Evolutionary conservation across 106 monocot genomes (phyloP), one percentile per base, ranked within the genome.

Genomic region (Phalaenopsis equestris): DNA sequence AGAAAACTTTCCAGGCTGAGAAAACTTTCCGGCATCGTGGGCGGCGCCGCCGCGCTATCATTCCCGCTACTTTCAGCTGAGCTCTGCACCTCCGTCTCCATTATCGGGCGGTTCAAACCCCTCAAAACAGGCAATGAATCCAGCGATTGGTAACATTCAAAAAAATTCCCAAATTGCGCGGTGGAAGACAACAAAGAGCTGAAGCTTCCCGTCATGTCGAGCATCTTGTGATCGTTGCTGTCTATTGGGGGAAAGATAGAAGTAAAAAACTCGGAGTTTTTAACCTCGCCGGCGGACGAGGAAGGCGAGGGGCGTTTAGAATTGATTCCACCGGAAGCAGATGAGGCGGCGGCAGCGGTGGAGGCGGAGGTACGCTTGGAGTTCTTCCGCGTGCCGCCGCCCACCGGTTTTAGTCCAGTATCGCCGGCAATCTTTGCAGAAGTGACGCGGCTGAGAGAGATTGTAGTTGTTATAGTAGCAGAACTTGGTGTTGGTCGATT

Each of bases 381-480:
- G 72, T 12, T 72, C 74, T 74, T 74, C 4, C 74, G 74, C 43
- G 74, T 42, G 5, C 93, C 93, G 42, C 93, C 93, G 70, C 93
- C 93, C 9, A 90, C 88, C 11, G 93, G 93, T 0, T 79, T 96
- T 91, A 47, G 96, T 96, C 96, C 96, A 96, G 84, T 96, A 96
- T 68, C 95, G 72, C 11, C 95, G 67, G 75, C 95, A 96, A 55
- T 85, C 87, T 85, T 96, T 96, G 82, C 95, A 96, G 89, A 96
- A 96, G 38, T 74, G 74, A 43, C 74, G 74, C 18, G 74, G 74
- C 42, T 74, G 74, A 1, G 74, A 74, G 19, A 74, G 74, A n/a
- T 74, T 74, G 15, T 74, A 74, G 74, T 74, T 74, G 74, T 74
- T 74, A 36, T 74, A 74, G 18, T 74, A 74, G 14, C 74, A 74